Evolutionary conservation across 2,329 filamentous ascomycete species (phyloP).

Genomic region (Macrophomina pseudophaseolina): DNA sequence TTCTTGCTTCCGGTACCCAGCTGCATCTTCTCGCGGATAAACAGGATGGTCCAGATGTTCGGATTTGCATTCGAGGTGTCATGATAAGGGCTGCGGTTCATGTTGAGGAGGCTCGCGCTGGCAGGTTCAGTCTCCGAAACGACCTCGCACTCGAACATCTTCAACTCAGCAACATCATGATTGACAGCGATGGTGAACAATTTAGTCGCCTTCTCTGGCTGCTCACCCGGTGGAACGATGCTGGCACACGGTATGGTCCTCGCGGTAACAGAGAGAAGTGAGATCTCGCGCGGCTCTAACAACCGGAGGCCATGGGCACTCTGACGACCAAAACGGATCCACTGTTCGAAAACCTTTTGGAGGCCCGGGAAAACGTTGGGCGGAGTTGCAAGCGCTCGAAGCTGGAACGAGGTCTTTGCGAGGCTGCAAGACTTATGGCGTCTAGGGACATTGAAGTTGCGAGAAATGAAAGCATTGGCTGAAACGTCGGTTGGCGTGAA

Average conservation of each 20-base stretch:
- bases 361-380: not conserved
- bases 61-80: not conserved
- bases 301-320: not conserved
- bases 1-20: not conserved
- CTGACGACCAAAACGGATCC: not conserved
- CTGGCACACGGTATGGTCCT: not conserved
- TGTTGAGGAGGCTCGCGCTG: not conserved
- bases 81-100: not conserved
- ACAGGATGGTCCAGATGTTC: conserved; percentile 4
- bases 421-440: not conserved
- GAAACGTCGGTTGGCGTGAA: too few relatives aligned
- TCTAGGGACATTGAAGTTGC: not conserved
- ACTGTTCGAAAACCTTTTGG: not conserved
- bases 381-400: not conserved
- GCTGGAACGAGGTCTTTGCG: not conserved
- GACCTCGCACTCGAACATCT: conserved; percentile 3
- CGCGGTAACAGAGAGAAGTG: not conserved
- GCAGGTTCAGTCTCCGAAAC: not conserved
- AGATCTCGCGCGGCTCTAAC: conserved; percentile 1
- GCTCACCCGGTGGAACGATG: not conserved
- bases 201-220: not conserved
- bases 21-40: conserved; percentile 1
- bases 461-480: not conserved
- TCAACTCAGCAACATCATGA: not conserved
- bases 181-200: not conserved